Conservation (phyloP, 352 stramenopile genomes). For the Globisporangium parvum region DNA sequence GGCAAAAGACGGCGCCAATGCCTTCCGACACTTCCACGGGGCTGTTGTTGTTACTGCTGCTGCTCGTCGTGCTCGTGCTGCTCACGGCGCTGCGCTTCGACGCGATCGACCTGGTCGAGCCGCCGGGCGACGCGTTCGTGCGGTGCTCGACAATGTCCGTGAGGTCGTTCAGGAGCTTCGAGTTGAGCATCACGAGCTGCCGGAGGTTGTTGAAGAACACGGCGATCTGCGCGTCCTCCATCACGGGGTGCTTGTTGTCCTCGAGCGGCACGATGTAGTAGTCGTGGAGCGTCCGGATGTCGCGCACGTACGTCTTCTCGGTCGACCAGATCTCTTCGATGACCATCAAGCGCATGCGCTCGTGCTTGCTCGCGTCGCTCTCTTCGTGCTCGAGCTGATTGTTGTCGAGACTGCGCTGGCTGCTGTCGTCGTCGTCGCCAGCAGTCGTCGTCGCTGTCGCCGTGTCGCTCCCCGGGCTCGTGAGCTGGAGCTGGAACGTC, state of each 20-base stretch:
- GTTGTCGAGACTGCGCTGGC: constrained; percentile 8
- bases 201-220: constrained; percentile 85
- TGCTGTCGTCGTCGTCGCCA: constrained; percentile 6
- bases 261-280: constrained; percentile 78
- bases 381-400: constrained; percentile 18
- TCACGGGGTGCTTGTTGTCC: constrained; percentile 71
- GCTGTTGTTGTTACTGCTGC: constrained; percentile 16
- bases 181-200: constrained; percentile 82
- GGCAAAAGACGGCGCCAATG: constrained; percentile 73
- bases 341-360: constrained; percentile 37
- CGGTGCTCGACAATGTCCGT: constrained; percentile 45
- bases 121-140: constrained; percentile 2
- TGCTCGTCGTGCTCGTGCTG: constrained; percentile 4
- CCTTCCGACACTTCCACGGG: constrained; percentile 27
- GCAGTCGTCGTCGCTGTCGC: constrained; percentile 8
- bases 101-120: background rate
- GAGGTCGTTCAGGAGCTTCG: constrained; percentile 71
- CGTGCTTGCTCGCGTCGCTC: constrained; percentile 8
- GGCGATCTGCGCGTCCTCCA: constrained; percentile 79
- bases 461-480: constrained; percentile 5
- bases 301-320: constrained; percentile 69
- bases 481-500: constrained; percentile 10
- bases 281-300: constrained; percentile 72
- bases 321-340: constrained; percentile 79
- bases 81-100: background rate